Evolutionary conservation across 2,329 filamentous ascomycete species (phyloP), one percentile per base, ranked within the genome.

Genomic region (Trichoderma endophyticum): DNA sequence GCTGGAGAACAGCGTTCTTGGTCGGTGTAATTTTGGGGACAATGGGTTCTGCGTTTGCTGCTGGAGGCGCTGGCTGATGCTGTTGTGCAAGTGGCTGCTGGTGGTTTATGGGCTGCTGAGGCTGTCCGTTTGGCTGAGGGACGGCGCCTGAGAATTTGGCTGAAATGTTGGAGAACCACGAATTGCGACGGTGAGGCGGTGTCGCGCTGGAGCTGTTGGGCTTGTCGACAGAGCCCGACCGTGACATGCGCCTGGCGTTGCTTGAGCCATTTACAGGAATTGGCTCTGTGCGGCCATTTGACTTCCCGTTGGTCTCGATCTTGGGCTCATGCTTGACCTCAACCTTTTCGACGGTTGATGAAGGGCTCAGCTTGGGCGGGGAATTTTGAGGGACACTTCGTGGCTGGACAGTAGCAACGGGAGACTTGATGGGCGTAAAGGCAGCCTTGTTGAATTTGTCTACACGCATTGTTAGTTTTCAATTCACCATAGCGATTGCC

Each of bases 161-260:
- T 75, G 94, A 97, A 75, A 98, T 90, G 78, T 90, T 97, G 71
- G 93, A 93, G 78, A 98, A 95, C 96, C 96, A 99, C 15, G 95
- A 97, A 74, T 90, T 91, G 75, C 94, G 88, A 68, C 89, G 86
- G 60, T 85, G 83, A 8, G 83, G 81, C 2, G 84, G 81, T 48
- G 82, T 78, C 71, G 79, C 76, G 70, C 76, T 75, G 68, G 76
- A 73, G 26, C 74, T 73, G 43, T 54, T 72, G 51, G 77, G 76
- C 71, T 79, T 82, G 11, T 83, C 82, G 73, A 80, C 75, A n/a
- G 81, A 83, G 30, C 77, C 75, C 12, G 81, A 82, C 62, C 81
- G 77, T 36, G 80, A 79, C 3, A 75, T 73, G 28, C 81, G 76
- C 60, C 74, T 78, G 61, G 75, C 67, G 15, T 74, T 56, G 28